Evolutionary conservation across 305 asterid species (phyloP), one percentile per base, ranked within the genome.

Genomic region (Salvia sclarea): DNA sequence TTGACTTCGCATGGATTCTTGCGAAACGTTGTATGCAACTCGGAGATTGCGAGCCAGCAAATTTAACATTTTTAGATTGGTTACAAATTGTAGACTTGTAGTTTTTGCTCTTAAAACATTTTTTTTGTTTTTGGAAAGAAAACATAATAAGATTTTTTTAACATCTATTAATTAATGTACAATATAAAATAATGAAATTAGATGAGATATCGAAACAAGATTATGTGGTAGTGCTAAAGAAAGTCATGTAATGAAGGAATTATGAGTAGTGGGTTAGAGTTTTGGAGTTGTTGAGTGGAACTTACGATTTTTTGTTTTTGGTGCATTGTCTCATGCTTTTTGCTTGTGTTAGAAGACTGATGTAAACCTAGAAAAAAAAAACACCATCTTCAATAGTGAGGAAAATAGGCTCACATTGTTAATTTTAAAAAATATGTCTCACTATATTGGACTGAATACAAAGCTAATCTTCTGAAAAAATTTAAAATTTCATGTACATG

Each of bases 221-320:
- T 13, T 12, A 43, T 1, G 20, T 43, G 18, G 49, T 11, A 12
- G 16, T 7, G 57, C 4, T 25, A 14, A 22, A 48, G 6, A 18
- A 66, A 66, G 49, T 41, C 53, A 5, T 12, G 61, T 31, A 35
- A 48, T 12, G 60, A 35, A 48, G 70, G 35, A 64, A 31, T 31
- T 17, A 14, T 47, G 20, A 8, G 49, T 11, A 5, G 12, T 64
- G 7, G 16, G 24, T 30, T 20, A 49, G 35, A 21, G 35, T 22
- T 31, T 31, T 33, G 10, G 1, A 13, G 21, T 28, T 16, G 37
- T 37, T 20, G 48, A 10, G 52, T 22, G 21, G 53, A 35, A 14
- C 11, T 38, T 22, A 21, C 25, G 31, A 52, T 13, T 21, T 13
- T 21, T 37, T 22, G 24, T 50, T 66, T 64, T 11, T 22, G 55